A percentile compares a stretch with the other conserved stretches of the same genome.
These are phyloP conservation scores for Rosa lucieae DNA, from an alignment of 306 rosid genomes.

Conservation along the genomic window DNA sequence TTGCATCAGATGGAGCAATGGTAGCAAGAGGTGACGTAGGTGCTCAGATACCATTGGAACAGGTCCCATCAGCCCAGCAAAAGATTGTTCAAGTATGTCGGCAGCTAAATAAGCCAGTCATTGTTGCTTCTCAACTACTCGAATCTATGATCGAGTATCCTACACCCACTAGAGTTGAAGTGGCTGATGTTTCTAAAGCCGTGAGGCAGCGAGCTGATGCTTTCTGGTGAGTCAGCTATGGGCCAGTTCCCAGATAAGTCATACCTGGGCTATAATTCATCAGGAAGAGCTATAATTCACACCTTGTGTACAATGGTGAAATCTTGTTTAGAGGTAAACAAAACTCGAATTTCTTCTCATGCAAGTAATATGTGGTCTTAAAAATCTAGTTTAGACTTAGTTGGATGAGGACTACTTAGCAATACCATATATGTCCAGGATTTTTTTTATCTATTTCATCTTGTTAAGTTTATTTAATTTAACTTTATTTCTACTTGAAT, in stretches of 20 bases:
- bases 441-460: too few relatives aligned
- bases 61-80: slow-evolving; percentile 95
- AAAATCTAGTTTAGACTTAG: too few relatives aligned
- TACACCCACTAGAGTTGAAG: slow-evolving; percentile 98
- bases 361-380: too few relatives aligned
- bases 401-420: too few relatives aligned
- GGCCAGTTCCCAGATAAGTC: slow-evolving; percentile 99
- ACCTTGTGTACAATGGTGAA: too few relatives aligned
- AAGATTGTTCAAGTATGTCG: slow-evolving; percentile 91
- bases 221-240: slow-evolving; percentile 99
- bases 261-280: slow-evolving; percentile 9
- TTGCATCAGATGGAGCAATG: slow-evolving; percentile 96
- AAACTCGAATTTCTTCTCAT: too few relatives aligned
- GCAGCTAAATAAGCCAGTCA: slow-evolving; percentile 93
- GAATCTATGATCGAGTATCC: slow-evolving; percentile 99
- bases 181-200: slow-evolving; percentile 99
- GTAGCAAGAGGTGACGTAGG: slow-evolving; percentile 99
- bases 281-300: too few relatives aligned
- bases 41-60: slow-evolving; percentile 97
- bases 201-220: slow-evolving; percentile 99
- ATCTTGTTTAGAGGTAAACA: too few relatives aligned
- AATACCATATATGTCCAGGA: too few relatives aligned
- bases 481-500: too few relatives aligned
- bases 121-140: slow-evolving; percentile 97
- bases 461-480: too few relatives aligned